Evolutionary conservation across 495 filamentous ascomycete genomes (phyloP).

Genomic region (Zalerion maritima): DNA sequence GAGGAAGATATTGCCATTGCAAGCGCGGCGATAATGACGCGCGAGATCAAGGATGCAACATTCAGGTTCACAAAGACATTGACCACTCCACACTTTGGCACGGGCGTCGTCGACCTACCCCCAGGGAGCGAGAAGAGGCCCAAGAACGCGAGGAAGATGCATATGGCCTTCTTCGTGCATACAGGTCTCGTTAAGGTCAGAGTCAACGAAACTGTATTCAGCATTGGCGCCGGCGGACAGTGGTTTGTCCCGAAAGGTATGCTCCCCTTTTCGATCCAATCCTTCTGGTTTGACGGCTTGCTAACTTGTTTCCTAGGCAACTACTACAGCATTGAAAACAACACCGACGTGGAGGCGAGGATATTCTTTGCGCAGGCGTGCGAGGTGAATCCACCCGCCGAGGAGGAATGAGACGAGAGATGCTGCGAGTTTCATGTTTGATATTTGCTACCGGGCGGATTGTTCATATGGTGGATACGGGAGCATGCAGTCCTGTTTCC

Average conservation of each 20-base stretch:
- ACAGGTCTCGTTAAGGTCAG: constrained; percentile 59
- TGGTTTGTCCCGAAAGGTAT: constrained; percentile 90
- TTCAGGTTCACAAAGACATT: constrained; percentile 83
- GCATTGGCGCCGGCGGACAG: constrained; percentile 71
- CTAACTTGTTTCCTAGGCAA: constrained; percentile 42
- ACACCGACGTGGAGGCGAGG: constrained; percentile 46
- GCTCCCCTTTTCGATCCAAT: constrained; percentile 18
- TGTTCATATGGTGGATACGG: too few species aligned
- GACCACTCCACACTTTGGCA: constrained; percentile 69
- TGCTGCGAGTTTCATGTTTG: too few species aligned
- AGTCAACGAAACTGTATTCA: constrained; percentile 69
- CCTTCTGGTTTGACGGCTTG: constrained; percentile 2
- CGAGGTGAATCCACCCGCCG: constrained; percentile 20
- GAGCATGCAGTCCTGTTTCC: too few species aligned
- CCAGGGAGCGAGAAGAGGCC: constrained; percentile 65
- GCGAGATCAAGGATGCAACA: constrained; percentile 54
- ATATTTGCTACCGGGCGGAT: too few species aligned
- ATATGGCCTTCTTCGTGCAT: constrained; percentile 87
- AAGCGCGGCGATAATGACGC: constrained; percentile 55
- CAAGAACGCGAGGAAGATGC: constrained; percentile 87
- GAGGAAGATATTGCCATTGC: constrained; percentile 64
- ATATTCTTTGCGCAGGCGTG: constrained; percentile 81
- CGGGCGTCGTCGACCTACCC: constrained; percentile 77
- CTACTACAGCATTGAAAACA: constrained; percentile 69
- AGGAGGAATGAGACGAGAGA: too few species aligned